Evolutionary conservation across 2,329 filamentous ascomycete genomes (phyloP), one percentile per base, ranked within the genome.

Genomic region (Acarospora socialis): DNA sequence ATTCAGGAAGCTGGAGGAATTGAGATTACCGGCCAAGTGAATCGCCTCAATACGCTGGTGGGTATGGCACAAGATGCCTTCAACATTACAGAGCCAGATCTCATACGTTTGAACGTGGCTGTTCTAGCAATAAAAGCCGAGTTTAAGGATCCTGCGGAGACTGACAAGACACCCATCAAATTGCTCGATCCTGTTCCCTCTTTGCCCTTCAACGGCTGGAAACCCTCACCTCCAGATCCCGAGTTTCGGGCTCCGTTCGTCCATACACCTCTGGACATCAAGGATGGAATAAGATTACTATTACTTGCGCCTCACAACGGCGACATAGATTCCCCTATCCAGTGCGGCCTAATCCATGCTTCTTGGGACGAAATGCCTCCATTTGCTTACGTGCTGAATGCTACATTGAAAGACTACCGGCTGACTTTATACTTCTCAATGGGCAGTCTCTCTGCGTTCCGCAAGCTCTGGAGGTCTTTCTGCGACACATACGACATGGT

Each of bases 181-280:
- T n/a, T n/a, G n/a, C n/a, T n/a, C n/a, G n/a, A n/a, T n/a, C n/a
- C n/a, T n/a, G n/a, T n/a, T n/a, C n/a, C n/a, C n/a, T n/a, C n/a
- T n/a, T n/a, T n/a, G n/a, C n/a, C n/a, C n/a, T n/a, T n/a, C n/a
- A n/a, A n/a, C n/a, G n/a, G n/a, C n/a, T n/a, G n/a, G n/a, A n/a
- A n/a, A n/a, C n/a, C 10, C 26, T 14, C 26, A 13, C n/a, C 26
- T 10, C 26, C 26, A 16, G 26, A 28, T 28, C 26, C 26, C 16
- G 26, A 28, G 26, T 28, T 12, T 28, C 26, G 19, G 19, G 15
- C n/a, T 28, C n/a, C n/a, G 16, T 28, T 16, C n/a, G 26, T 28
- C 9, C n/a, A 13, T 17, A 28, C 16, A 28, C n/a, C 15, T 10
- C n/a, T 14, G n/a, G 15, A 13, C 4, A n/a, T 28, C n/a, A 28